These are phyloP conservation scores for Grosmannia huntii DNA, from an alignment of 2,329 filamentous ascomycete genomes.

Conservation along the genomic window DNA sequence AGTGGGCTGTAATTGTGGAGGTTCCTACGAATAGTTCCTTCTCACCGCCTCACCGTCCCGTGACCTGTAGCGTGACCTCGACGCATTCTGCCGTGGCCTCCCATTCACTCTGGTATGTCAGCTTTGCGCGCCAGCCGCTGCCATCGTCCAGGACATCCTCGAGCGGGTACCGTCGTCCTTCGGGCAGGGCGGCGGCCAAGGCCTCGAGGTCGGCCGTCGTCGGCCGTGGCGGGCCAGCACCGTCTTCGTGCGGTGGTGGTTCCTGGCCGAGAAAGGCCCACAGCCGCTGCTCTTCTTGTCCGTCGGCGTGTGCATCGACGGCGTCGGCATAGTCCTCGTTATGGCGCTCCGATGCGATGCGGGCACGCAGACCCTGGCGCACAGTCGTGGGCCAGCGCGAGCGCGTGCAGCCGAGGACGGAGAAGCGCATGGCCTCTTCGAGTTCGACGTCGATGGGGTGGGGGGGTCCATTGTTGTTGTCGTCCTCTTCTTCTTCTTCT, in stretches of 20 bases:
- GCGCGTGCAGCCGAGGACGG: constrained; percentile 27
- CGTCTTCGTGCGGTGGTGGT: constrained; percentile 18
- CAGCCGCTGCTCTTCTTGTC: constrained; percentile 29
- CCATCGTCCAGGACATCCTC: constrained; percentile 23
- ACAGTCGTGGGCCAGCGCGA: constrained; percentile 10
- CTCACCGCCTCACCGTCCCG: no score
- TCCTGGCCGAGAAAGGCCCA: constrained; percentile 30
- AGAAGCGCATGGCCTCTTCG: constrained; percentile 29
- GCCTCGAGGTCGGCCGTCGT: neutral
- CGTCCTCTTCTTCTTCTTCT: neutral
- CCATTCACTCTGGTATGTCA: constrained; percentile 29
- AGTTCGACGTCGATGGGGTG: constrained; percentile 22
- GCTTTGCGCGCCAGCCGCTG: constrained; percentile 23
- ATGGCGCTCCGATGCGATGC: constrained; percentile 26
- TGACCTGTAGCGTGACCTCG: neutral
- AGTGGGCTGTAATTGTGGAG: constrained; percentile 31
- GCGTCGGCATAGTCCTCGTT: constrained; percentile 32
- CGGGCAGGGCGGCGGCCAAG: neutral
- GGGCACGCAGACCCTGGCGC: constrained; percentile 20
- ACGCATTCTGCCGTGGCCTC: constrained; percentile 15
- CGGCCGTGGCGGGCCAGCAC: constrained; percentile 10
- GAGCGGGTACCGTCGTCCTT: constrained; percentile 14
- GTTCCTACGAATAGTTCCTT: no score
- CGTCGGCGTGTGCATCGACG: constrained; percentile 26
- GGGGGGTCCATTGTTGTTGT: no score